A percentile compares a stretch with the other conserved stretches of the same genome.
Conservation (phyloP, 2,329 filamentous ascomycete species). For the Capronia epimyces region DNA sequence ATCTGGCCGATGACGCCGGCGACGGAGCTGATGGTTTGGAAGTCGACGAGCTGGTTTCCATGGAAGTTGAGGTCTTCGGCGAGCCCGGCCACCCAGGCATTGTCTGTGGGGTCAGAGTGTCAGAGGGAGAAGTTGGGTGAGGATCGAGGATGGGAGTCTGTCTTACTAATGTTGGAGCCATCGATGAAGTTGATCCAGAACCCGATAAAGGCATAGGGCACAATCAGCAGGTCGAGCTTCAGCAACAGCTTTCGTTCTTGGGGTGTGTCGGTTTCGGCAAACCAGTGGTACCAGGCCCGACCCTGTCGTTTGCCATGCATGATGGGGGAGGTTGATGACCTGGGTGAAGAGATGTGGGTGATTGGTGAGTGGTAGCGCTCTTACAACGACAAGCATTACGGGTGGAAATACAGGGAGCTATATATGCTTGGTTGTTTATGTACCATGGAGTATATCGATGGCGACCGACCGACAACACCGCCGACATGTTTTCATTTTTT, state of each 20-base stretch:
- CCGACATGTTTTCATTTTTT: too few relatives aligned
- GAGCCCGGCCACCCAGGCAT: constrained; percentile 51
- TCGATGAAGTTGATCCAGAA: constrained; percentile 54
- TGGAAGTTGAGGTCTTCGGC: constrained; percentile 48
- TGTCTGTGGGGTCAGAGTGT: constrained; percentile 40
- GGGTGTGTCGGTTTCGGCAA: constrained; percentile 45
- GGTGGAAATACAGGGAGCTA: too few relatives aligned
- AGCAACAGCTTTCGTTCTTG: constrained; percentile 49
- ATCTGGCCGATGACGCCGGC: constrained; percentile 50
- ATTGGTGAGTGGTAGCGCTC: too few relatives aligned
- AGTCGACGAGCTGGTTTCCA: constrained; percentile 50
- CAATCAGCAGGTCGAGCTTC: constrained; percentile 52
- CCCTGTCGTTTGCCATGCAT: neutral
- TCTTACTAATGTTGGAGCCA: constrained; percentile 49
- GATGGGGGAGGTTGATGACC: neutral
- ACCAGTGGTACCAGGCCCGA: constrained; percentile 38
- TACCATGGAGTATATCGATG: too few relatives aligned
- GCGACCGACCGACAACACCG: too few relatives aligned
- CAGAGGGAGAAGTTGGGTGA: neutral
- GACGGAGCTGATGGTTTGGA: constrained; percentile 50
- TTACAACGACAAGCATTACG: too few relatives aligned
- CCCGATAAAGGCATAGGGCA: constrained; percentile 51
- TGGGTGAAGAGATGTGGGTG: too few relatives aligned
- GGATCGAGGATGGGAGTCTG: neutral
- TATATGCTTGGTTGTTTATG: too few relatives aligned